Percentiles rank a stretch among this genome's conserved stretches.
Conservation (phyloP, 805 yeast genomes). For the Kodamaea sagamina region DNA sequence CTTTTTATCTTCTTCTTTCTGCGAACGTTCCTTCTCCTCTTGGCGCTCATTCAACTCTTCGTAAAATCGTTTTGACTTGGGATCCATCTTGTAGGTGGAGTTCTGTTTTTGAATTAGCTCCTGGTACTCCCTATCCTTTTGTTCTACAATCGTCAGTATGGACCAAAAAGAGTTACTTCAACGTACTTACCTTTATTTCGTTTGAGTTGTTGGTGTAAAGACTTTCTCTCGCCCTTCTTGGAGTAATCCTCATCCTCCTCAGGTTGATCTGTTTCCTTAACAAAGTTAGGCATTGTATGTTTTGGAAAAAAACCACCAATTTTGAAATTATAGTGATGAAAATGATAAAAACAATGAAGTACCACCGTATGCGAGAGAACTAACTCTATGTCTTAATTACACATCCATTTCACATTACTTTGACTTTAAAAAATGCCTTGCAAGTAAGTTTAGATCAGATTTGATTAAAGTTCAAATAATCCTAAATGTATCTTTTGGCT, state of each 20-base stretch:
- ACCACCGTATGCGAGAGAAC: too few relatives aligned
- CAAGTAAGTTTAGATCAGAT: too few relatives aligned
- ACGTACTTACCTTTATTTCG: constrained; percentile 39
- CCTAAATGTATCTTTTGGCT: too few relatives aligned
- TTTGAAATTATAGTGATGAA: constrained; percentile 3
- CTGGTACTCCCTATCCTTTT: constrained; percentile 35
- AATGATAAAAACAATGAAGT: too few relatives aligned
- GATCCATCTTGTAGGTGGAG: constrained; percentile 44
- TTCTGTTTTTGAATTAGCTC: constrained; percentile 32
- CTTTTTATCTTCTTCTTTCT: constrained; percentile 12
- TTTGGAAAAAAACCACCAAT: not conserved
- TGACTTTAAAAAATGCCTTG: too few relatives aligned
- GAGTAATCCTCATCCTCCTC: constrained; percentile 13
- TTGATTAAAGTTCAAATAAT: too few relatives aligned
- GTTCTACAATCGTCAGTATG: constrained; percentile 26
- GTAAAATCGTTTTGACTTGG: constrained; percentile 39
- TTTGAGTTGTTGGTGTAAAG: constrained; percentile 43
- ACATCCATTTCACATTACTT: too few relatives aligned
- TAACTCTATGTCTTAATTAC: too few relatives aligned
- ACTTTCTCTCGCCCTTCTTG: constrained; percentile 33
- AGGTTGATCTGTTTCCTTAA: constrained; percentile 8
- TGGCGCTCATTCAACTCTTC: constrained; percentile 24
- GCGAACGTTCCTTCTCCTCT: constrained; percentile 23
- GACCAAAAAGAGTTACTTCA: too few relatives aligned
- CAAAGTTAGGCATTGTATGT: constrained; percentile 15